Conservation (phyloP, 345 rosid genomes). For the Syzygium oleosum region DNA sequence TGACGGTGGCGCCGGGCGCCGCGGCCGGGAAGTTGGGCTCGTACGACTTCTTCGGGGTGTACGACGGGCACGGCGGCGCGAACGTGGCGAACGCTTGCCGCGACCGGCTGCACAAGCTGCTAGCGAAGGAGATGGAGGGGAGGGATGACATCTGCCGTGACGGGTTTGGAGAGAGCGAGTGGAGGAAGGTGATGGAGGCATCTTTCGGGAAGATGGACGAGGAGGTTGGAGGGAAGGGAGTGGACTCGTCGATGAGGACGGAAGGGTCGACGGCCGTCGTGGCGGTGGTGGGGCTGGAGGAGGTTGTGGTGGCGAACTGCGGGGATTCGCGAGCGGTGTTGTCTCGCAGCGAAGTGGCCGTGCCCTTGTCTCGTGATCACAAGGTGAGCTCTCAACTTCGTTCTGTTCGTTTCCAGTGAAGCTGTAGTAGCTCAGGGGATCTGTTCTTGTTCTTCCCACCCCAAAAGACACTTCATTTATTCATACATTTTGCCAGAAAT, state of each 20-base stretch:
- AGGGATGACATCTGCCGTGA: background rate
- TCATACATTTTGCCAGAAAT: background rate
- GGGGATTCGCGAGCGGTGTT: constrained; percentile 35
- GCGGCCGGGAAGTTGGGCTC: background rate
- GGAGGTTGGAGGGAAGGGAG: constrained; percentile 11
- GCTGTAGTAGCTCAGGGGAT: background rate
- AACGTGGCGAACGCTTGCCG: constrained; percentile 9
- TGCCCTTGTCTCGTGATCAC: constrained; percentile 24
- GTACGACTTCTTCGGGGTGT: constrained; percentile 29
- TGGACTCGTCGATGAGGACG: background rate
- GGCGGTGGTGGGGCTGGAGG: constrained; percentile 22
- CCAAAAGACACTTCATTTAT: background rate
- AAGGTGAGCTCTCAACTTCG: constrained; percentile 10
- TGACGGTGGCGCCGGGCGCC: constrained; percentile 4
- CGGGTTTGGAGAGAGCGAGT: background rate
- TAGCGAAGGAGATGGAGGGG: constrained; percentile 20
- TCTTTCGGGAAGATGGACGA: constrained; percentile 31
- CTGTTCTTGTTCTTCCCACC: background rate
- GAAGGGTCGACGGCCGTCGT: constrained; percentile 26
- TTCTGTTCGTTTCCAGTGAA: background rate
- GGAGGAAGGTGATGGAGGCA: constrained; percentile 25
- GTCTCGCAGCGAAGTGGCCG: constrained; percentile 12
- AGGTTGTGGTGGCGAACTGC: constrained; percentile 30
- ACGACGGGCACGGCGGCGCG: constrained; percentile 33
- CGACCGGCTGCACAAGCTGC: constrained; percentile 22